A percentile compares a stretch with the other conserved stretches of the same genome.
Evolutionary conservation across 768 basidiomycete genomes (phyloP).

Genomic region (Cystobasidium ongulense): DNA sequence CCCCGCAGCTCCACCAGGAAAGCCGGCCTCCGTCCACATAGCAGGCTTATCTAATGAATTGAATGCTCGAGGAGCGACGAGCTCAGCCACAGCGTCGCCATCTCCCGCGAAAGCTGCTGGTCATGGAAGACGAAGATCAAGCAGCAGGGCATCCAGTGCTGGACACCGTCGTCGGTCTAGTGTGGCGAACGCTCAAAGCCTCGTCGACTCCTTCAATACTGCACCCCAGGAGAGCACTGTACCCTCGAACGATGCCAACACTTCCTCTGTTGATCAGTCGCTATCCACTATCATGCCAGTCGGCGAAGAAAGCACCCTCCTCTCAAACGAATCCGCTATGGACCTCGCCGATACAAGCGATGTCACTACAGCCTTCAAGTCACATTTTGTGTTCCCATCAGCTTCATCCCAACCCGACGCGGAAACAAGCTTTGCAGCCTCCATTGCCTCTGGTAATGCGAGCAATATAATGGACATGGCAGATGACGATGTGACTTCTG

Average conservation of each 20-base stretch:
- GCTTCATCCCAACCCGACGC: background rate
- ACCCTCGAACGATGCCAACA: background rate
- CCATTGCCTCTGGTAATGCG: background rate
- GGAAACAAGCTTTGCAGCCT: background rate
- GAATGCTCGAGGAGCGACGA: background rate
- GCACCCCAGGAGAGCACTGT: background rate
- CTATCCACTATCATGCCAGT: background rate
- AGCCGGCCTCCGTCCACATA: background rate
- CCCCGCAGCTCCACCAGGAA: background rate
- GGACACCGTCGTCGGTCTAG: conserved; percentile 13
- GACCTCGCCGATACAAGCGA: conserved; percentile 6
- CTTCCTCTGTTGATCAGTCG: background rate
- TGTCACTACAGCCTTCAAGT: conserved; percentile 11
- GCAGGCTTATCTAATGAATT: background rate
- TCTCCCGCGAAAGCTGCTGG: conserved; percentile 2
- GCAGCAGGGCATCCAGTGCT: background rate
- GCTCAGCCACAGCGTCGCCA: background rate
- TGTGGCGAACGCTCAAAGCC: conserved; percentile 3
- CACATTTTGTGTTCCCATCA: conserved; percentile 8
- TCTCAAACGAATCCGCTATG: conserved; percentile 12
- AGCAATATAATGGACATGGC: conserved; percentile 27
- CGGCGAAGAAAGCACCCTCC: background rate
- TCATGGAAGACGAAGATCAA: background rate
- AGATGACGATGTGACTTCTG: conserved; percentile 19
- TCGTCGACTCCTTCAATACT: background rate